Evolutionary conservation across 2,329 filamentous ascomycete genomes (phyloP).

Genomic region (Aspergillus novofumigatus): DNA sequence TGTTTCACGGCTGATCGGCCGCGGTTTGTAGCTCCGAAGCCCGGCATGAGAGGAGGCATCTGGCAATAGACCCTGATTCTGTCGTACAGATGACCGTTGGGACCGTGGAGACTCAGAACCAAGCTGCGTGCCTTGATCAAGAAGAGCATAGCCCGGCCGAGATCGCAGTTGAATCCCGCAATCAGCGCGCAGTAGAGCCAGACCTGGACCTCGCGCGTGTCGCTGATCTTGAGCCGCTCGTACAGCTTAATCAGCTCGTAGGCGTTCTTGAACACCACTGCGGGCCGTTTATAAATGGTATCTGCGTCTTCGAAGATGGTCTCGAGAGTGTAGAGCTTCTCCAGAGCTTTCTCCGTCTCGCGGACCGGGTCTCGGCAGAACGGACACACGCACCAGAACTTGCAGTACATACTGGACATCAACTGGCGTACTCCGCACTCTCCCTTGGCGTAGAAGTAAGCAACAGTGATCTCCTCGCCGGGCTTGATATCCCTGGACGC

Average conservation of each 20-base stretch:
- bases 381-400: slow-evolving; percentile 23
- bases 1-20: slow-evolving; percentile 11
- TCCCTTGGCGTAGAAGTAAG: slow-evolving; percentile 13
- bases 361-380: slow-evolving; percentile 11
- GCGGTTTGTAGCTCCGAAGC: slow-evolving; percentile 12
- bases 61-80: slow-evolving; percentile 6
- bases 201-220: slow-evolving; percentile 13
- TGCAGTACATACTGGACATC: slow-evolving; percentile 8
- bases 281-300: slow-evolving; percentile 11
- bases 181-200: slow-evolving; percentile 21
- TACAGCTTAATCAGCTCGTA: slow-evolving; percentile 7
- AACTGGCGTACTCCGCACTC: slow-evolving; percentile 6
- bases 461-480: slow-evolving; percentile 24
- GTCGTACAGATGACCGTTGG: slow-evolving; percentile 2
- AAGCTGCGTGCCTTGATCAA: slow-evolving; percentile 11
- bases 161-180: slow-evolving; percentile 20
- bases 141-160: slow-evolving; percentile 18
- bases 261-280: slow-evolving; percentile 9
- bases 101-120: slow-evolving; percentile 11
- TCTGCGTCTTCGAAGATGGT: not conserved
- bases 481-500: slow-evolving; percentile 15
- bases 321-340: slow-evolving; percentile 5
- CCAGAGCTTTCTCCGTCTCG: slow-evolving; percentile 11
- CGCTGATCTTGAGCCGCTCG: slow-evolving; percentile 2
- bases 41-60: slow-evolving; percentile 6